A percentile compares a stretch with the other conserved stretches of the same genome.
Evolutionary conservation across 305 asterid genomes (phyloP).

Genomic region (Fraxinus platypoda): DNA sequence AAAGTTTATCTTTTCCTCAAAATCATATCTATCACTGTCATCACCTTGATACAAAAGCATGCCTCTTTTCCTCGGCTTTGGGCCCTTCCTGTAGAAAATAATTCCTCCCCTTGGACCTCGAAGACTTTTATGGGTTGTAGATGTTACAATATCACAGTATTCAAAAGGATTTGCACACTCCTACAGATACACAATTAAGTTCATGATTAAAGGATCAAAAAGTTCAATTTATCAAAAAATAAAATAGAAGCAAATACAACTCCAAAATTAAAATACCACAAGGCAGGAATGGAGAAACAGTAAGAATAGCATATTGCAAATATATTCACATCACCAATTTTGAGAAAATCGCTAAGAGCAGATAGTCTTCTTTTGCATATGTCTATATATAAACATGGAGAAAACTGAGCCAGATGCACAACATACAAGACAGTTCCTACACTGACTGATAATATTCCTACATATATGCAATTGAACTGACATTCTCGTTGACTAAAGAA

Average conservation of each 20-base stretch:
- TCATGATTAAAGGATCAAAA: background rate
- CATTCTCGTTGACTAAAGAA: background rate
- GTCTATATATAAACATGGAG: background rate
- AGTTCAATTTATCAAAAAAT: background rate
- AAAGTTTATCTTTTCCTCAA: conserved; percentile 83
- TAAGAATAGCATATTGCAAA: conserved; percentile 4
- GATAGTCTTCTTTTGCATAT: background rate
- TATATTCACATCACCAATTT: background rate
- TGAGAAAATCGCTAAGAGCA: background rate
- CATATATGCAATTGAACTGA: background rate
- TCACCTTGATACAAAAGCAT: conserved; percentile 70
- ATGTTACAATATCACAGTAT: conserved; percentile 75
- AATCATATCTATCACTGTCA: conserved; percentile 65
- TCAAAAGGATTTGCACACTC: conserved; percentile 77
- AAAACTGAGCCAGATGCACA: background rate
- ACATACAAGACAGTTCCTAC: background rate
- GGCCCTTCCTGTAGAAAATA: conserved; percentile 76
- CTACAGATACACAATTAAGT: conserved; percentile 34
- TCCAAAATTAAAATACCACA: background rate
- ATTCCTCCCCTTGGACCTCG: conserved; percentile 90
- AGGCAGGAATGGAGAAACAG: conserved; percentile 1
- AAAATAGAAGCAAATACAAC: background rate
- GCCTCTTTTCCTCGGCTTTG: conserved; percentile 69
- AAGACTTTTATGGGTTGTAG: conserved; percentile 86
- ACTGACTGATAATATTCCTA: background rate